Conservation (phyloP, 108 stramenopile species). For the Nannochloropsis gaditana region DNA sequence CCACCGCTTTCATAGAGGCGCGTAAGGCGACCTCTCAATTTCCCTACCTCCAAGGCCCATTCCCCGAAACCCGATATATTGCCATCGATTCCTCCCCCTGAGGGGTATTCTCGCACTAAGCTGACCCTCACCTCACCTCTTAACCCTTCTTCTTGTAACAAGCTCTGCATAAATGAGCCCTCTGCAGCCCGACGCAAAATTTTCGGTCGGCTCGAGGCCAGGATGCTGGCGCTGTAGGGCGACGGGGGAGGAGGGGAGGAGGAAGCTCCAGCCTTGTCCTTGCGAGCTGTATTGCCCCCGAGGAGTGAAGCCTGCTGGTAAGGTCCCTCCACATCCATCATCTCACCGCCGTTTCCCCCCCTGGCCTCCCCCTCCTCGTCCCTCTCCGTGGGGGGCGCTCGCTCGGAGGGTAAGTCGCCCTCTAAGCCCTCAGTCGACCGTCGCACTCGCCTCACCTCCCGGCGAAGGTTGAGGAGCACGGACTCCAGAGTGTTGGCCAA, state of each 20-base stretch:
- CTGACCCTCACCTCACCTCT: not conserved
- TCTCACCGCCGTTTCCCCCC: not conserved
- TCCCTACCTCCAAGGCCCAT: not conserved
- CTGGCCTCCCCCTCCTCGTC: not conserved
- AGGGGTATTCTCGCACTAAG: not conserved
- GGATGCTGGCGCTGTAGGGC: not conserved
- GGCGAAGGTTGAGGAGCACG: not conserved
- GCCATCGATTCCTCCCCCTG: not conserved
- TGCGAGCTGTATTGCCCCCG: no score
- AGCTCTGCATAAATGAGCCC: not conserved
- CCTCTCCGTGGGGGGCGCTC: not conserved
- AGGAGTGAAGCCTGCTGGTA: not conserved
- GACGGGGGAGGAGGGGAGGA: not conserved
- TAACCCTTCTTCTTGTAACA: not conserved
- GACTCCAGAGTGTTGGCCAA: conserved; percentile 2
- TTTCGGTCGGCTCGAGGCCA: not conserved
- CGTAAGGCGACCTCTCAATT: not conserved
- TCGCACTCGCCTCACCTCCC: not conserved
- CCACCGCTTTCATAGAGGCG: not conserved
- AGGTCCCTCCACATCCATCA: not conserved
- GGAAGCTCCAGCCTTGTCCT: no score
- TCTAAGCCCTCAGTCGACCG: not conserved
- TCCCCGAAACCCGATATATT: not conserved
- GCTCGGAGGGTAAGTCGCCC: not conserved
- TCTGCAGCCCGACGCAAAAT: not conserved